Evolutionary conservation across 768 basidiomycete genomes (phyloP).

Genomic region (Omphalotus guepiniiformis): DNA sequence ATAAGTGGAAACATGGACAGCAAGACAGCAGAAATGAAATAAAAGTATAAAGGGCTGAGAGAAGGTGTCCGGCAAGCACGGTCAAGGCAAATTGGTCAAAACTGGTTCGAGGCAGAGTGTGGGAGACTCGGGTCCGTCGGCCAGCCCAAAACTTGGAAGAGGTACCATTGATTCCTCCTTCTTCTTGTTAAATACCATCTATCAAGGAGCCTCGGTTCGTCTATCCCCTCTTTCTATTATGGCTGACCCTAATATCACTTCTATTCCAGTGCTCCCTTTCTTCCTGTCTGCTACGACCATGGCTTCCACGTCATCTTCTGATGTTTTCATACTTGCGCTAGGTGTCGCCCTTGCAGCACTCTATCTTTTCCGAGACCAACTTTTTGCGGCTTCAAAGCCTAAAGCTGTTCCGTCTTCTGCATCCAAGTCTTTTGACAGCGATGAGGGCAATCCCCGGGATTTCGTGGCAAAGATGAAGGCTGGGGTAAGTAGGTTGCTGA

Average conservation of each 20-base stretch:
- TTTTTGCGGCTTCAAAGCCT: conserved; percentile 65
- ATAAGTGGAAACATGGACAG: neutral
- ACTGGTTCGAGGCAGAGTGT: neutral
- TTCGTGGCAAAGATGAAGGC: conserved; percentile 94
- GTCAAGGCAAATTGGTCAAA: no score
- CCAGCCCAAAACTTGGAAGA: neutral
- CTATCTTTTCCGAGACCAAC: conserved; percentile 81
- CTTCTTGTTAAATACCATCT: conserved; percentile 1
- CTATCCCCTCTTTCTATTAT: conserved; percentile 5
- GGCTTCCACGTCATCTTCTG: conserved; percentile 63
- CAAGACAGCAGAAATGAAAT: neutral
- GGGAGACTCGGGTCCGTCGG: neutral
- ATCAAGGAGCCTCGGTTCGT: conserved; percentile 4
- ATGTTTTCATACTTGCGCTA: conserved; percentile 65
- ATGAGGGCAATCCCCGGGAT: conserved; percentile 80
- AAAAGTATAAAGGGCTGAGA: neutral
- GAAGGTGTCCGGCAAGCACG: no score
- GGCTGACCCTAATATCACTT: conserved; percentile 19
- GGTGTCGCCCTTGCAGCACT: conserved; percentile 72
- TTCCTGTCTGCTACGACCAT: conserved; percentile 35
- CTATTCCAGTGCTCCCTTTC: conserved; percentile 35
- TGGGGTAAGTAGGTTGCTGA: conserved; percentile 52
- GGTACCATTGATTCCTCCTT: neutral
- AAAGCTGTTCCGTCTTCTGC: conserved; percentile 44
- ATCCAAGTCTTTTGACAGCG: conserved; percentile 55